Base-by-base conservation (phyloP, 192 early-diverging fungal species). In the Podila epicladia region DNA sequence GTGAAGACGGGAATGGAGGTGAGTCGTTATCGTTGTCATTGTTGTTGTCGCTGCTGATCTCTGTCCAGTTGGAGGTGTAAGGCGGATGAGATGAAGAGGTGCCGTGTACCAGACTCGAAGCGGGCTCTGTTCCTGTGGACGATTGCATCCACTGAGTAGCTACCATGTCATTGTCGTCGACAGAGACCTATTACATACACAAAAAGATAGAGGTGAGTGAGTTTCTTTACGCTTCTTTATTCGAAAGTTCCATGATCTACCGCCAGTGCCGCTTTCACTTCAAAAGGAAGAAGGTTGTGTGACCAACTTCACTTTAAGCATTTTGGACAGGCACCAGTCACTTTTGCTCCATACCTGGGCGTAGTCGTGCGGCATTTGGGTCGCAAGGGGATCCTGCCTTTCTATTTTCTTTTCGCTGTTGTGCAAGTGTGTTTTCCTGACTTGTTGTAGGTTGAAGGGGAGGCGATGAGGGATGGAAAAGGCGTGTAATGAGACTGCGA, bases 291-390 rank as follows among this genome's bases (percentile, higher is more conserved):
- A 35, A 29, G 29, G 29, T 29, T 15, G 20, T 22, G 35, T 50
- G 45, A 45, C 41, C 41, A 45, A 2, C 41, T 17, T 17, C 41
- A 45, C 13, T 45, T 45, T 45, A 45, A 13, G 41, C 13, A 17
- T 45, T 0, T 45, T 17, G 13, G 2, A 0, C 41, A 45, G 41
- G 41, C 15, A 45, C 41, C 41, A 45, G n/a, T 60, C 59, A 19
- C 22, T 60, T 29, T 60, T 24, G 1, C 31, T 31, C 26, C 26
- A 4, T 66, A 76, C 74, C 74, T 76, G 69, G 41, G 64, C 38
- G 68, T 76, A 76, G 22, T 41, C 49, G 33, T 76, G 74, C 3
- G 74, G 28, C 74, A 76, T 76, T 59, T 19, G 20, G 29, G 9
- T 29, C 9, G 5, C 9, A 49, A 19, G 32, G 48, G 32, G 48